Base-by-base conservation (phyloP, 805 yeast genomes). In the Metschnikowia chrysomelidarum region DNA sequence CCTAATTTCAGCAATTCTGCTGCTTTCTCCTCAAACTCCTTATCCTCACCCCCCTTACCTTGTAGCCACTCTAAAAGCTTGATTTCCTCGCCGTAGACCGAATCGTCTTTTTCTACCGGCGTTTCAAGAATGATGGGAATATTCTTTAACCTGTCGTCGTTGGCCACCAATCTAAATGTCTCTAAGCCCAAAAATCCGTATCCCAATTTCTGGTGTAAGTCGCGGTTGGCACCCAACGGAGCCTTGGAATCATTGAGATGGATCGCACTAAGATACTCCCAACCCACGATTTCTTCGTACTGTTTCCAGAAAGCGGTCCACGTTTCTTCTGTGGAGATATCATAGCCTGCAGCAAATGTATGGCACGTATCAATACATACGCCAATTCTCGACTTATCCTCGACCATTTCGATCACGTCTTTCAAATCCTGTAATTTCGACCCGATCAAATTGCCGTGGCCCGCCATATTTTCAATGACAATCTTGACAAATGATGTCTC, bases 291-390 rank as follows among this genome's bases (percentile, higher is more conserved):
- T 5, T 68, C 57, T 52, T 89, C 97, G 59, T 85, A 93, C 24
- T 78, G 62, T 4, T 65, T 57, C 94, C 96, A 84, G 57, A 93
- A 89, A 27, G 62, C 60, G 7, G 70, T 67, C 62, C 80, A 85
- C 10, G 64, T 55, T 19, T 69, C 77, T 40, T 71, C 73, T 12
- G 73, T 71, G n/a, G 80, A 62, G 29, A 93, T 71, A 54, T 93
- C 97, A 56, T 86, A 89, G 1, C 98, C 98, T 1, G 98, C 96
- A 1, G 98, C 96, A 67, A 86, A 88, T 0, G 96, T 71, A 59
- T 93, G 98, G 57, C 98, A 93, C 0, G 98, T 93, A 57, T 93
- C 98, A 11, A 93, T 72, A 56, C 98, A 93, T 1, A 93, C 95
- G 4, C 98, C 98, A n/a, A 93, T 81, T 38, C 98, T 71, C 1